Conservation (phyloP, 2,329 filamentous ascomycete genomes). For the Cladophialophora bantiana region DNA sequence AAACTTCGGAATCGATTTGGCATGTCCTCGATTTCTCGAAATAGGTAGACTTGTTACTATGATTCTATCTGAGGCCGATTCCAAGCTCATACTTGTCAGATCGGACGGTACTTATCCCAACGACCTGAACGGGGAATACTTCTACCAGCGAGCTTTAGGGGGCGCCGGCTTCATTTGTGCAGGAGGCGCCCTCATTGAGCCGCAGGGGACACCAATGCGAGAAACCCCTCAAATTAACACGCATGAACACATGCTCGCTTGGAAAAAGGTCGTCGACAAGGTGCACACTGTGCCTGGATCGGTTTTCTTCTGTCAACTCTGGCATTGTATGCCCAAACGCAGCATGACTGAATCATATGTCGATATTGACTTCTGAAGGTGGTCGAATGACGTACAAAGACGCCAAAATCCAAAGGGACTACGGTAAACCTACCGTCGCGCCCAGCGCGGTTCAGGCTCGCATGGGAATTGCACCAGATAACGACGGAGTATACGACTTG, state of each 20-base stretch:
- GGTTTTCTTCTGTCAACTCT: slow-evolving; percentile 17
- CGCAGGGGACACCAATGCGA: slow-evolving; percentile 14
- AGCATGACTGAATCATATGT: too few species aligned
- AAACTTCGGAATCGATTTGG: slow-evolving; percentile 13
- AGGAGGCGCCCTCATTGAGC: slow-evolving; percentile 15
- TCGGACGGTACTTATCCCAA: slow-evolving; percentile 17
- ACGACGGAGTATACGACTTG: slow-evolving; percentile 12
- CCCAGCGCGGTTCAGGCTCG: slow-evolving; percentile 17
- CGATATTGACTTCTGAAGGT: slow-evolving; percentile 4
- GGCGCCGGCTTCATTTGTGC: slow-evolving; percentile 14
- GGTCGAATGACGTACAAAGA: slow-evolving; percentile 15
- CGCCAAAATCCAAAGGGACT: slow-evolving; percentile 12
- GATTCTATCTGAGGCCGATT: neutral
- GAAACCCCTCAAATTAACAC: slow-evolving; percentile 18
- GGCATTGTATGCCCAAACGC: slow-evolving; percentile 6
- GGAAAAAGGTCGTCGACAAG: slow-evolving; percentile 16
- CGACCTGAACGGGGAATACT: slow-evolving; percentile 14
- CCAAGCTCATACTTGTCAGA: neutral
- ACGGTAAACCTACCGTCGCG: slow-evolving; percentile 12
- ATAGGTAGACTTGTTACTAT: neutral
- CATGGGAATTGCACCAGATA: slow-evolving; percentile 15
- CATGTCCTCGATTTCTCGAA: slow-evolving; percentile 20
- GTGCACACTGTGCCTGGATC: slow-evolving; percentile 15
- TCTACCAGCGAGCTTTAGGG: slow-evolving; percentile 15
- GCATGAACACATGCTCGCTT: slow-evolving; percentile 13